Base-by-base conservation (phyloP, 1,284 basidiomycete species). In the Cystobasidium pallidum region DNA sequence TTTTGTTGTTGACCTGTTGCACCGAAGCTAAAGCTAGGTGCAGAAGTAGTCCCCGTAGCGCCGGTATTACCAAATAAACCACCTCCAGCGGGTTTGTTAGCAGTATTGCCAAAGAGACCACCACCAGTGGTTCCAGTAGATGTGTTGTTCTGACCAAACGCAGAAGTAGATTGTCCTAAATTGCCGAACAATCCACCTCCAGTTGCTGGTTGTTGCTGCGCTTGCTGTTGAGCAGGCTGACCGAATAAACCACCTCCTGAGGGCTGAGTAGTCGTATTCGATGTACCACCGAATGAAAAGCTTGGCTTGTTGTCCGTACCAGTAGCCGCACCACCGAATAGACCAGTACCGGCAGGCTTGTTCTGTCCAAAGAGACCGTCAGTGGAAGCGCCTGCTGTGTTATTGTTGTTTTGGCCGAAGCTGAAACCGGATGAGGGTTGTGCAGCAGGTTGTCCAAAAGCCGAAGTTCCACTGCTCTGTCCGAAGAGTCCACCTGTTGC, bases 401-500 rank as follows among this genome's bases (percentile, higher is more conserved):
- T 6, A 26, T 28, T 41, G 28, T 52, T 54, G 49, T 66, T 66
- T 36, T 66, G 64, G 21, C 64, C 64, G 21, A 66, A 66, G n/a
- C 34, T 30, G 24, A 54, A 54, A 21, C 49, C 49, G n/a, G 64
- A 55, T n/a, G 64, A 43, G 6, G 43, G 49, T 34, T 45, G 55
- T 28, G 47, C n/a, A 64, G 17, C 30, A n/a, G 34, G 70, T 63
- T 72, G 61, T 32, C 77, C 77, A 49, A 76, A 76, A 17, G 75
- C 76, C 32, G 73, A 70, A 39, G 74, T 64, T 21, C 75, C 66
- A 62, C 45, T 74, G 75, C 51, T 78, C 77, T 78, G 76, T 2
- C 81, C 81, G 64, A 82, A 82, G 17, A 80, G 75, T 43, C 79
- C 78, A 15, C 76, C 76, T 7, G 76, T 68, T 24, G 68, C 63